These are phyloP conservation scores for slime mould (Dictyostelium discoideum) DNA, from an alignment of 78 protist species.

Conservation along the genomic window DNA sequence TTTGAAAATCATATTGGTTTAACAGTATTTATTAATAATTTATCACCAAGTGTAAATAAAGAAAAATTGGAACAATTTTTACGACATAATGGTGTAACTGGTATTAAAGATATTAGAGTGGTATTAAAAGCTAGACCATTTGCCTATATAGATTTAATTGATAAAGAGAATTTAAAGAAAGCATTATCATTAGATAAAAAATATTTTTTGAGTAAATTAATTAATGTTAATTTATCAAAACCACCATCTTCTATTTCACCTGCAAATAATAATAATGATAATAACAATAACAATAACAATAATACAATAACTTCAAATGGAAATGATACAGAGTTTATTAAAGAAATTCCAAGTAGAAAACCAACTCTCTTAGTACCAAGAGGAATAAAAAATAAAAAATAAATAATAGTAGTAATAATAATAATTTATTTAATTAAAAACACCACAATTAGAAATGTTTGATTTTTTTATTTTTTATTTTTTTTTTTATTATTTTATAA, in stretches of 20 bases:
- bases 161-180: constrained; percentile 30
- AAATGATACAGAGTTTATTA: background rate
- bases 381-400: constrained; percentile 35
- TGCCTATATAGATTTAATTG: constrained; percentile 63
- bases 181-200: constrained; percentile 44
- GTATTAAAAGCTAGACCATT: constrained; percentile 37
- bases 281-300: background rate
- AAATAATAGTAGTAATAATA: background rate
- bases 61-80: constrained; percentile 45
- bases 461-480: background rate
- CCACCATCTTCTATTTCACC: constrained; percentile 1
- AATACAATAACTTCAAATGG: too few relatives aligned
- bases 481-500: background rate
- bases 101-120: background rate
- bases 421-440: background rate
- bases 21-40: constrained; percentile 58
- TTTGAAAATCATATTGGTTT: constrained; percentile 19
- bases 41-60: constrained; percentile 30
- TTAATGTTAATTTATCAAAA: constrained; percentile 44
- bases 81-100: background rate
- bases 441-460: background rate
- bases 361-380: constrained; percentile 64
- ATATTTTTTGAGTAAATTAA: constrained; percentile 32
- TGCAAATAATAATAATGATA: background rate
- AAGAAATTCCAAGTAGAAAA: constrained; percentile 11